phyloP scores from a whole-genome alignment of 768 basidiomycete species.

The Pleurotus cornucopiae region DNA sequence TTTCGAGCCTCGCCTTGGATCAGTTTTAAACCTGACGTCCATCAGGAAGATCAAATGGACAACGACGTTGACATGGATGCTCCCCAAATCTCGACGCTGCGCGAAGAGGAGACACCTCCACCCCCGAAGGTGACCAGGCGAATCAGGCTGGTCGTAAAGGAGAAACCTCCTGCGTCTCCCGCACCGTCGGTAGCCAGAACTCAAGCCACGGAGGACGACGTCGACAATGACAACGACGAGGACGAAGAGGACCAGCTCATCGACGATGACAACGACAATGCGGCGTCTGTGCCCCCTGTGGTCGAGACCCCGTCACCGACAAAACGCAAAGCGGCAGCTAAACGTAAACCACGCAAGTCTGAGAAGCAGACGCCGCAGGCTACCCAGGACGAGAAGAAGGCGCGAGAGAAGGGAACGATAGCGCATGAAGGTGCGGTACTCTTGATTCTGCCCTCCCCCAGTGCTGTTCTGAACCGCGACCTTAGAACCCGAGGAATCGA shows the following conservation, averaged over 20 bases:
- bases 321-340: constrained; percentile 4
- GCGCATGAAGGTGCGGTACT: constrained; percentile 28
- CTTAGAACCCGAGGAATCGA: constrained; percentile 28
- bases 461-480: constrained; percentile 36
- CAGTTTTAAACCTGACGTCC: constrained; percentile 40
- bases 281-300: constrained; percentile 26
- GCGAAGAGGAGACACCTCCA: constrained; percentile 69
- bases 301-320: constrained; percentile 24
- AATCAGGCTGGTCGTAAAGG: constrained; percentile 43
- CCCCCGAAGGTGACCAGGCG: constrained; percentile 46
- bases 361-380: constrained; percentile 13
- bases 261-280: constrained; percentile 58
- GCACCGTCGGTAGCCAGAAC: constrained; percentile 11
- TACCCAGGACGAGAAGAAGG: constrained; percentile 38
- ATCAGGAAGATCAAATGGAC: constrained; percentile 30
- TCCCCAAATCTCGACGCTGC: constrained; percentile 76
- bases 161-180: constrained; percentile 18
- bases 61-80: constrained; percentile 69
- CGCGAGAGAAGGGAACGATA: constrained; percentile 34
- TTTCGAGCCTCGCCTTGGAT: constrained; percentile 67
- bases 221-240: constrained; percentile 60
- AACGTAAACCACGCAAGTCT: constrained; percentile 8
- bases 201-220: constrained; percentile 31
- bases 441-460: constrained; percentile 37
- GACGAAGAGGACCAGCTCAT: constrained; percentile 79